phyloP scores from a whole-genome alignment of 2,329 filamentous ascomycete species.

The Cladophialophora carrionii region DNA sequence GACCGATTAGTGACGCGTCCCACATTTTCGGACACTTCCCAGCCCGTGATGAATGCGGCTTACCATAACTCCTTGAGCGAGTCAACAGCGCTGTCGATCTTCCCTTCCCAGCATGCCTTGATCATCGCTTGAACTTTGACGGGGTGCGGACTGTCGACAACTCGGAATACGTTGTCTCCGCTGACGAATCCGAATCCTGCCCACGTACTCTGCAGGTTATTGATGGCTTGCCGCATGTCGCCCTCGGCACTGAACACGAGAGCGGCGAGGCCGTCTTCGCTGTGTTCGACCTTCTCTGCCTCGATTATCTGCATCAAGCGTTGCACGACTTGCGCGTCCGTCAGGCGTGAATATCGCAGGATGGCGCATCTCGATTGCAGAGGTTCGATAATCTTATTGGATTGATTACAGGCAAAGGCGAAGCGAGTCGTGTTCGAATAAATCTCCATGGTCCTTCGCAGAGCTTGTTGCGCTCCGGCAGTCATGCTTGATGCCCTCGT shows the following conservation, averaged over 20 bases:
- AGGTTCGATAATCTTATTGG: slow-evolving; percentile 99
- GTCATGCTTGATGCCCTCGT: slow-evolving; percentile 72
- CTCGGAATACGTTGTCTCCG: slow-evolving; percentile 96
- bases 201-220: slow-evolving; percentile 91
- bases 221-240: slow-evolving; percentile 98
- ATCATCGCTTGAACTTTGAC: slow-evolving; percentile 99
- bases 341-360: slow-evolving; percentile 87
- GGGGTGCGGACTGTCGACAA: slow-evolving; percentile 94
- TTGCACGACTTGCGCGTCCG: slow-evolving; percentile 89
- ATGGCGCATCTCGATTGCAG: slow-evolving; percentile 96
- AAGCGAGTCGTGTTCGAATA: slow-evolving; percentile 96
- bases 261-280: slow-evolving; percentile 92
- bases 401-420: slow-evolving; percentile 97
- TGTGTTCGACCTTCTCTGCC: slow-evolving; percentile 86
- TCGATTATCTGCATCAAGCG: slow-evolving; percentile 89
- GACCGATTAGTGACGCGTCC: slow-evolving; percentile 26
- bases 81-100: slow-evolving; percentile 84
- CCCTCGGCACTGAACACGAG: slow-evolving; percentile 96
- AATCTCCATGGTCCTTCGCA: slow-evolving; percentile 97
- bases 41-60: slow-evolving; percentile 30
- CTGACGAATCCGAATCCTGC: slow-evolving; percentile 97
- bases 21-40: slow-evolving; percentile 12
- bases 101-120: slow-evolving; percentile 91
- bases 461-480: slow-evolving; percentile 89
- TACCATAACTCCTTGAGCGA: slow-evolving; percentile 86